A percentile compares a stretch with the other conserved stretches of the same genome.
Conservation (phyloP, 73 alveolate species). For the Tetrahymena malaccensis region DNA sequence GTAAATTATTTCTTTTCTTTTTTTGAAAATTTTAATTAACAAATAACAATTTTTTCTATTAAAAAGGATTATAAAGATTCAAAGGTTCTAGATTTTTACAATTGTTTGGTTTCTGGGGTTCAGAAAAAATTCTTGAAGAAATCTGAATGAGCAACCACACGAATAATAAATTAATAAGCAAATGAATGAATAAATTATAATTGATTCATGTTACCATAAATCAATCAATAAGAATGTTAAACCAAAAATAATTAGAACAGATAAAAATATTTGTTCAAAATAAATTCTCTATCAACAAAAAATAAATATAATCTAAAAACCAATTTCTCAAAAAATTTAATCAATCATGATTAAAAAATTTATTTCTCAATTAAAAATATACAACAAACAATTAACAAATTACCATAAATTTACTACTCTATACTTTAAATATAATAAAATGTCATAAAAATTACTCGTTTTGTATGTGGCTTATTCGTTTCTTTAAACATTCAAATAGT, state of each 20-base stretch:
- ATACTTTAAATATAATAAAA: not conserved
- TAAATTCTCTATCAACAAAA: too few species aligned
- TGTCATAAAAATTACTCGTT: not conserved
- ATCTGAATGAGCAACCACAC: not conserved
- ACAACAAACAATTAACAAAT: not conserved
- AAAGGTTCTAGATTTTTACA: not conserved
- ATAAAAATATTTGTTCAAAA: too few species aligned
- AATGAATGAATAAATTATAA: not conserved
- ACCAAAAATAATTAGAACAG: too few species aligned
- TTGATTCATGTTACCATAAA: too few species aligned
- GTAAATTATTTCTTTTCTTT: not conserved
- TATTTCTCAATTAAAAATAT: too few species aligned
- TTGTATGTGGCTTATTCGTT: not conserved
- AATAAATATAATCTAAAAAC: too few species aligned
- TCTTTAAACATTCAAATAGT: too few species aligned
- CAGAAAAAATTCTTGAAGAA: not conserved
- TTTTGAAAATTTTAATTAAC: not conserved
- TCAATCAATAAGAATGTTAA: too few species aligned
- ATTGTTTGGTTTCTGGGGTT: not conserved
- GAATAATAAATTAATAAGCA: too few species aligned
- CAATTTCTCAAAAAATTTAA: not conserved
- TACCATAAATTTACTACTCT: not conserved
- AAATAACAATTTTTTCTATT: not conserved
- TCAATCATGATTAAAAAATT: not conserved
- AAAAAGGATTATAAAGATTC: not conserved